phyloP scores from a whole-genome alignment of 768 basidiomycete genomes.

The Leccinum fibrillosum region DNA sequence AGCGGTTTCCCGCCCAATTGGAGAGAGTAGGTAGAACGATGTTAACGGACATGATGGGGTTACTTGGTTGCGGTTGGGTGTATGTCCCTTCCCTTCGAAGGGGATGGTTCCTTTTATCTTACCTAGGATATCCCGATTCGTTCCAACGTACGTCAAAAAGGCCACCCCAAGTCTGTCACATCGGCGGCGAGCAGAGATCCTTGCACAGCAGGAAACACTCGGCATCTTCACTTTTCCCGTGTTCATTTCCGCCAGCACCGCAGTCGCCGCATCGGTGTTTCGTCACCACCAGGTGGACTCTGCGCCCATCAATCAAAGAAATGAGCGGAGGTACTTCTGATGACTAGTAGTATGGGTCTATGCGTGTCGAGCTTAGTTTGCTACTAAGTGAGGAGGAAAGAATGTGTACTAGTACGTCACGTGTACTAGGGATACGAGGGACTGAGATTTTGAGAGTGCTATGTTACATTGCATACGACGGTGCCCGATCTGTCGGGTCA shows the following conservation, averaged over 20 bases:
- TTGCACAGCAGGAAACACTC: not conserved
- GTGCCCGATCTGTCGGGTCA: too few species aligned
- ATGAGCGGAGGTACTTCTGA: not conserved
- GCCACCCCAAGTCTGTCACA: not conserved
- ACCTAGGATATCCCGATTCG: not conserved
- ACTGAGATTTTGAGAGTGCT: too few species aligned
- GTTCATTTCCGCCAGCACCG: not conserved
- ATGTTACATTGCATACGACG: too few species aligned
- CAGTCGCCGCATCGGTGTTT: not conserved
- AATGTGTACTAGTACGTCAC: too few species aligned
- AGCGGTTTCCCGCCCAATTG: constrained; percentile 38
- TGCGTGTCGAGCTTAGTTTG: not conserved
- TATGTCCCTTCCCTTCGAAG: not conserved
- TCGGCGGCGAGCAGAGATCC: too few species aligned
- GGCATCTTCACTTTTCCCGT: constrained; percentile 8
- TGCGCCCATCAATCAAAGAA: not conserved
- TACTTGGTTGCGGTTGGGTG: not conserved
- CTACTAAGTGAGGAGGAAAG: too few species aligned
- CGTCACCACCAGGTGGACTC: not conserved
- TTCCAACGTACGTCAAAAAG: not conserved
- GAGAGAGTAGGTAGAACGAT: constrained; percentile 41
- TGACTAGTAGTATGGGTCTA: not conserved
- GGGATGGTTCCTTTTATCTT: constrained; percentile 14
- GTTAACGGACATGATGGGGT: constrained; percentile 21
- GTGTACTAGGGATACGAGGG: too few species aligned